Evolutionary conservation across 306 rosid genomes (phyloP).

Genomic region (Corylus avellana): DNA sequence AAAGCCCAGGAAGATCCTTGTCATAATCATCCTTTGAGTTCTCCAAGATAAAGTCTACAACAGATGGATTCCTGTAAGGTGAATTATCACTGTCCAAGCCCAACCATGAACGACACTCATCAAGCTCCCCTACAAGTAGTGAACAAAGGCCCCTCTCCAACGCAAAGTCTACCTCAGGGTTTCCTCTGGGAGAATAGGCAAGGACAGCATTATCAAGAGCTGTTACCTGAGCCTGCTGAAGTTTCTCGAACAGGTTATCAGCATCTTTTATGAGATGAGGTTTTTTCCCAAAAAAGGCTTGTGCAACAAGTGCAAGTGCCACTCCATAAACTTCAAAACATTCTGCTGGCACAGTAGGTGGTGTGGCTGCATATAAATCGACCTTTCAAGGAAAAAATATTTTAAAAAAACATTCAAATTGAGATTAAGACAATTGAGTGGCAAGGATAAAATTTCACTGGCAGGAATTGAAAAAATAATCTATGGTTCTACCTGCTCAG

Average conservation of each 20-base stretch:
- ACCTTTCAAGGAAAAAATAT: conserved; percentile 51
- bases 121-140: conserved; percentile 90
- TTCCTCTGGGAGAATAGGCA: conserved; percentile 52
- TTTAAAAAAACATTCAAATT: not conserved
- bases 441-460: not conserved
- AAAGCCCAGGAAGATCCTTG: conserved; percentile 92
- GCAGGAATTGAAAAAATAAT: conserved; percentile 16
- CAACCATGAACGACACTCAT: conserved; percentile 81
- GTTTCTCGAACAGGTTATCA: conserved; percentile 87
- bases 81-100: conserved; percentile 76
- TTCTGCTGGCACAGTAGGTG: conserved; percentile 92
- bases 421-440: conserved; percentile 3
- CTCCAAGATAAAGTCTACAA: conserved; percentile 74
- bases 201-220: conserved; percentile 47
- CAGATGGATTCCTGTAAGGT: conserved; percentile 77
- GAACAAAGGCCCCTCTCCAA: conserved; percentile 96
- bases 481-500: conserved; percentile 71
- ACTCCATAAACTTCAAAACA: conserved; percentile 96
- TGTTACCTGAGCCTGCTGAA: conserved; percentile 77
- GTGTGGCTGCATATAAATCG: conserved; percentile 91
- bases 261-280: conserved; percentile 93
- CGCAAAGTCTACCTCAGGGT: conserved; percentile 81
- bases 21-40: conserved; percentile 74
- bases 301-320: conserved; percentile 95
- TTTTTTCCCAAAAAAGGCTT: conserved; percentile 80